These are phyloP conservation scores for Pinus tabuliformis DNA, from an alignment of 75 land plant species.

Conservation along the genomic window DNA sequence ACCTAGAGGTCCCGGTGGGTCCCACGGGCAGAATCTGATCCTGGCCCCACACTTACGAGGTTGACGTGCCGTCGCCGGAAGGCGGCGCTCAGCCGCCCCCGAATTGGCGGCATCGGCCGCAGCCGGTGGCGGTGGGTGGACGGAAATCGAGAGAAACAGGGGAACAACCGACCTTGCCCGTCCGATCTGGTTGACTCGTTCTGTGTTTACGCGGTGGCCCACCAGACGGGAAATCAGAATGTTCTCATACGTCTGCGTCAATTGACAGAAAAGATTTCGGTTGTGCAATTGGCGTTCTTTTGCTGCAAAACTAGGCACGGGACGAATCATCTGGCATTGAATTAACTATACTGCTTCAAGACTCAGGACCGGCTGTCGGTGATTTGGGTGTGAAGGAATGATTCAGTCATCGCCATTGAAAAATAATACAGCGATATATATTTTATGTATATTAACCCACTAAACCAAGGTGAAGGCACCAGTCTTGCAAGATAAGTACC, in stretches of 20 bases:
- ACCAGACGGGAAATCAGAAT: not conserved
- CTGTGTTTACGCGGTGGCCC: not conserved
- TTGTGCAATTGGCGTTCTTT: constrained; percentile 2
- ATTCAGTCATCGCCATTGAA: not conserved
- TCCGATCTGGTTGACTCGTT: not conserved
- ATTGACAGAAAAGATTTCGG: not conserved
- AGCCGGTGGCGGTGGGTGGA: no score
- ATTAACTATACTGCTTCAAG: not conserved
- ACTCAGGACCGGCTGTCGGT: not conserved
- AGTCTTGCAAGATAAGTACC: not conserved
- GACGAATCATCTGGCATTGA: not conserved
- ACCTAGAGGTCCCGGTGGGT: no score
- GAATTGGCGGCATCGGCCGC: no score
- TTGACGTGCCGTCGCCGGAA: not conserved
- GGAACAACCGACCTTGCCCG: not conserved
- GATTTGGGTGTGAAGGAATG: no score
- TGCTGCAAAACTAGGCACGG: not conserved
- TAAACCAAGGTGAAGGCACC: constrained; percentile 1
- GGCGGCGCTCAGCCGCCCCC: not conserved
- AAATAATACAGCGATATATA: not conserved
- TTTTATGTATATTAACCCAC: not conserved
- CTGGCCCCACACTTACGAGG: not conserved
- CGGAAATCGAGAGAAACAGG: no score
- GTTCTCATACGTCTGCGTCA: not conserved
- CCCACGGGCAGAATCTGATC: not conserved